Conservation (phyloP, 345 rosid species). For the Diplotaxis tenuifolia region DNA sequence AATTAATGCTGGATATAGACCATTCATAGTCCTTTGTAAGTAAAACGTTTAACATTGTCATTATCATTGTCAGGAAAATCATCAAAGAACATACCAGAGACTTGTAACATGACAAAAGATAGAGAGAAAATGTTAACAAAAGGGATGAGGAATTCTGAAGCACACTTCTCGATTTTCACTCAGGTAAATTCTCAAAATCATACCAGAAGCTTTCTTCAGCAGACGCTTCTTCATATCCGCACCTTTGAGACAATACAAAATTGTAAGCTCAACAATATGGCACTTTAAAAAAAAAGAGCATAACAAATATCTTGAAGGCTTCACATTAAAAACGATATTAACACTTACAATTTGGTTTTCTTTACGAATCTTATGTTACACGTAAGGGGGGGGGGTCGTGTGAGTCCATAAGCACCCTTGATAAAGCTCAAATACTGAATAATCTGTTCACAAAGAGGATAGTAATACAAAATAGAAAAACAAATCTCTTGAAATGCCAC, state of each 20-base stretch:
- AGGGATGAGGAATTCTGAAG: neutral
- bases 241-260: conserved; percentile 50
- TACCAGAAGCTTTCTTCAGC: conserved; percentile 86
- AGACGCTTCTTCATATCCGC: conserved; percentile 89
- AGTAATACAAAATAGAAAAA: neutral
- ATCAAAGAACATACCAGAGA: neutral
- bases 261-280: neutral
- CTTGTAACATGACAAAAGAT: neutral
- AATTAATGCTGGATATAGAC: no score
- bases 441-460: conserved; percentile 47
- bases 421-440: conserved; percentile 87
- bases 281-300: conserved; percentile 3
- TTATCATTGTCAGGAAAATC: neutral
- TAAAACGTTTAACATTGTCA: neutral
- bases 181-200: conserved; percentile 81
- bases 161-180: conserved; percentile 83
- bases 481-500: neutral
- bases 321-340: conserved; percentile 14
- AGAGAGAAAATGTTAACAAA: neutral
- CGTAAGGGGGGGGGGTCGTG: conserved; percentile 93
- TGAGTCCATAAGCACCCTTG: conserved; percentile 93
- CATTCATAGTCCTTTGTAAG: conserved; percentile 76
- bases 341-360: conserved; percentile 76
- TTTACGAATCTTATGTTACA: conserved; percentile 94
- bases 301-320: neutral